Evolutionary conservation across 129 eudicot species (phyloP), one percentile per base, ranked within the genome.

Genomic region (Flaveria sonorensis): DNA sequence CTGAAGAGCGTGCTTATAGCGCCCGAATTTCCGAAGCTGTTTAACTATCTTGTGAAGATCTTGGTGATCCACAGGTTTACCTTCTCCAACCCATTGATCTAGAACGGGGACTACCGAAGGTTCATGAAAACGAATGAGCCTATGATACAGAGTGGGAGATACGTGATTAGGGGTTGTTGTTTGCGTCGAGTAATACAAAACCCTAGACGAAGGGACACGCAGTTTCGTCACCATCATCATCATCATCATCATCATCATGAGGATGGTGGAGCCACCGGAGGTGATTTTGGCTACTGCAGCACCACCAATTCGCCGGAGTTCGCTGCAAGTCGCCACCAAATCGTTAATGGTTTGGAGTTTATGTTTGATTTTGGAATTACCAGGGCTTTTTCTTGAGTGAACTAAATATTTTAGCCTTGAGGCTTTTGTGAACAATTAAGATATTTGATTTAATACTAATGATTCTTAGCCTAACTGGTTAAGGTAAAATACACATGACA

Each of bases 1-100:
- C 88, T 83, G 83, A 26, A 85, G 92, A 40, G 89, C 84, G 72
- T 88, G 87, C 2, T 65, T 81, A 47, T 62, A 75, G 8, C 88
- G 87, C 47, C 82, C 43, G 43, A 73, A 81, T 28, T 80, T 78
- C 12, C 85, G 81, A 52, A 88, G 75, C 73, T 75, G 84, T 67
- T 50, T 78, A 23, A 83, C 75, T 12, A 88, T 77, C 50, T 8
- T 63, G 56, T 63, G 77, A 21, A 88, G 84, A 23, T 88, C 89
- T n/a, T 23, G 23, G 13, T 43, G 75, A 14, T 55, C 63, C 16
- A 85, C 45, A 40, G 70, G 73, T 60, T 74, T 77, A 23, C 81
- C 87, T 70, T 83, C 83, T 40, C 60, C 55, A 14, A 81, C 74
- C 87, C 90, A 86, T 24, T 81, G 79, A 6, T 86, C 87, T 46